These are phyloP conservation scores for Hanseniaspora taiwanica DNA, from an alignment of 805 yeast species.

Conservation along the genomic window DNA sequence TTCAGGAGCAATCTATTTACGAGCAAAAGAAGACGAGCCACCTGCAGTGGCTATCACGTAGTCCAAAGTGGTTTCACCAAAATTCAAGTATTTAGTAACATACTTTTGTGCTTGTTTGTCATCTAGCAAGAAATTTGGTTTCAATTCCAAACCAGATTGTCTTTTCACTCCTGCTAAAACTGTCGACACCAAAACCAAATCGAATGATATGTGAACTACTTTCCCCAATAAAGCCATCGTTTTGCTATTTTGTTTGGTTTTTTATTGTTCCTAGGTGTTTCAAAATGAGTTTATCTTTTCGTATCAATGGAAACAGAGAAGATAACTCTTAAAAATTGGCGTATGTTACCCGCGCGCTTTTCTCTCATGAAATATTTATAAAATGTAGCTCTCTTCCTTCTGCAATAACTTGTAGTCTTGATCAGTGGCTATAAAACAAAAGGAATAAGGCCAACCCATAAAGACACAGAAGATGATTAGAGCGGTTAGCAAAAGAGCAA, in stretches of 20 bases:
- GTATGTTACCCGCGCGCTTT: too few relatives aligned
- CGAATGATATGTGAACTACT: slow-evolving; percentile 43
- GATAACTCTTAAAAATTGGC: too few relatives aligned
- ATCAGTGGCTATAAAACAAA: too few relatives aligned
- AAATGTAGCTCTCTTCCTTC: not conserved
- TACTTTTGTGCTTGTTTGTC: slow-evolving; percentile 36
- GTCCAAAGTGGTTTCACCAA: slow-evolving; percentile 81
- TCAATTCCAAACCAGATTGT: slow-evolving; percentile 54
- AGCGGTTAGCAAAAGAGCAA: not conserved
- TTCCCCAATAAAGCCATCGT: slow-evolving; percentile 28
- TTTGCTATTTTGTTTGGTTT: not conserved
- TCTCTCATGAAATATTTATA: too few relatives aligned
- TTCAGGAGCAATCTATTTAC: too few relatives aligned
- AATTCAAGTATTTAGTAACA: slow-evolving; percentile 52
- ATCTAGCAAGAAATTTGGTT: slow-evolving; percentile 33
- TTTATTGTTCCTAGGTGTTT: not conserved
- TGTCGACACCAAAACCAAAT: slow-evolving; percentile 50
- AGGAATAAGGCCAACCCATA: too few relatives aligned
- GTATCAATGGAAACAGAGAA: too few relatives aligned
- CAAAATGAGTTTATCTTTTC: too few relatives aligned
- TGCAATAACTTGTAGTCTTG: too few relatives aligned
- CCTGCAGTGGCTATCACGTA: slow-evolving; percentile 55
- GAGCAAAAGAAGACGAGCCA: slow-evolving; percentile 59
- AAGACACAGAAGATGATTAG: too few relatives aligned
- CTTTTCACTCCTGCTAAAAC: slow-evolving; percentile 61